Evolutionary conservation across 2,329 filamentous ascomycete species (phyloP), one percentile per base, ranked within the genome.

Genomic region (Penicillium aurantiogriseum): DNA sequence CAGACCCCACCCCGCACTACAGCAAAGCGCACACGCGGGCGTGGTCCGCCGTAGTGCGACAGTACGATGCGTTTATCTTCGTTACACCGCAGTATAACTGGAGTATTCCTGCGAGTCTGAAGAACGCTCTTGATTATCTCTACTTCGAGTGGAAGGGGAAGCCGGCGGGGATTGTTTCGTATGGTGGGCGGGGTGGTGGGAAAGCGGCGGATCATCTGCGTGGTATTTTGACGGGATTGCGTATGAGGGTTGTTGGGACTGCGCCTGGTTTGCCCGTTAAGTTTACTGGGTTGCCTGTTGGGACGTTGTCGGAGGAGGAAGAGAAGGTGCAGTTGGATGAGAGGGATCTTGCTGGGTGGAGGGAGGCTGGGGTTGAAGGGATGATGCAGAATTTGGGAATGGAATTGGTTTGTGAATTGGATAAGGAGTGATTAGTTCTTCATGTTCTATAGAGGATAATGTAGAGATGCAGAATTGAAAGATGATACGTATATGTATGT

Each of bases 51-150:
- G 63, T 72, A 21, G 74, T 80, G 43, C 54, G 59, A 0, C 58
- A 64, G 9, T 70, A 73, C 56, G 65, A 70, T 13, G 77, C 65
- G 0, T 79, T 77, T 47, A 73, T 80, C 51, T 78, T 80, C 54
- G 65, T 79, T 6, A 72, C 71, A 2, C 76, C 77, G 2, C 76
- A 76, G 40, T 87, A 86, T 66, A 86, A 87, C 73, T 81, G 74
- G 67, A 79, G 81, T 25, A 71, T 85, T 6, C 74, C 84, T 0
- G 83, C 79, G 0, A 77, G 74, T 7, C 71, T 83, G 48, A 87
- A 87, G 74, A 88, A 86, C 65, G 84, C 85, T 6, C 78, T 88
- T 54, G 85, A 87, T 67, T 87, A 84, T 64, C 76, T 88, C 0
- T 80, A 77, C 63, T 72, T 85, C 63, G 84, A 86, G 66, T 86